phyloP scores from a whole-genome alignment of 1,284 basidiomycete genomes.

The Ceratobasidium sp. region DNA sequence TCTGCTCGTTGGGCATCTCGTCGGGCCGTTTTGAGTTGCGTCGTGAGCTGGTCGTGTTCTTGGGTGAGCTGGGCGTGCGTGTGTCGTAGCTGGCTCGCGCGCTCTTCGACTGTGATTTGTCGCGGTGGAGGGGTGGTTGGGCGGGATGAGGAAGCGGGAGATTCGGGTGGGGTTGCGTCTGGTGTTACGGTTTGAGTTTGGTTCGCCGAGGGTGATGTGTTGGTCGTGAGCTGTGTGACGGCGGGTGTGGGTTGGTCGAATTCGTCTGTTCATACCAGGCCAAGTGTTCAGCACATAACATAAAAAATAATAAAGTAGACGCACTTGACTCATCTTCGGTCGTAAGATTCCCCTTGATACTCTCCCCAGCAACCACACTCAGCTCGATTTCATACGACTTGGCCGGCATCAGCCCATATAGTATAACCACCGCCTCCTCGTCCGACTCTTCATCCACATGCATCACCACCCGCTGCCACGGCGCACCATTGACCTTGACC shows the following conservation, averaged over 20 bases:
- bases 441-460: conserved; percentile 76
- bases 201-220: conserved; percentile 23
- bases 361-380: conserved; percentile 67
- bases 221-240: conserved; percentile 35
- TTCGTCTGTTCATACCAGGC: conserved; percentile 61
- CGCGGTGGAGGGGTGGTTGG: conserved; percentile 46
- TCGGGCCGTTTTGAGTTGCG: conserved; percentile 75
- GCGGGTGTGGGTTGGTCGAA: conserved; percentile 48
- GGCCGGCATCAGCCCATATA: conserved; percentile 84
- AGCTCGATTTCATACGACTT: conserved; percentile 85
- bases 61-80: conserved; percentile 68
- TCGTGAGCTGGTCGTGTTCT: conserved; percentile 72
- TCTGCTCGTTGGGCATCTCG: conserved; percentile 82
- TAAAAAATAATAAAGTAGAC: conserved; percentile 15
- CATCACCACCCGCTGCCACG: conserved; percentile 81
- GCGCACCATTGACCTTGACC: conserved; percentile 80
- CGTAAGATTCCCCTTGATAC: conserved; percentile 71
- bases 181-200: conserved; percentile 52
- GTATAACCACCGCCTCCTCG: conserved; percentile 84
- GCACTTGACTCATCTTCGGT: conserved; percentile 58
- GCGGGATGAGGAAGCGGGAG: conserved; percentile 39
- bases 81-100: conserved; percentile 71
- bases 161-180: conserved; percentile 56
- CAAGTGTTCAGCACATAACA: conserved; percentile 9
- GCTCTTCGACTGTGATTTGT: conserved; percentile 68